Evolutionary conservation across 1,284 basidiomycete species (phyloP), one percentile per base, ranked within the genome.

Genomic region (Gymnopus androsaceus): DNA sequence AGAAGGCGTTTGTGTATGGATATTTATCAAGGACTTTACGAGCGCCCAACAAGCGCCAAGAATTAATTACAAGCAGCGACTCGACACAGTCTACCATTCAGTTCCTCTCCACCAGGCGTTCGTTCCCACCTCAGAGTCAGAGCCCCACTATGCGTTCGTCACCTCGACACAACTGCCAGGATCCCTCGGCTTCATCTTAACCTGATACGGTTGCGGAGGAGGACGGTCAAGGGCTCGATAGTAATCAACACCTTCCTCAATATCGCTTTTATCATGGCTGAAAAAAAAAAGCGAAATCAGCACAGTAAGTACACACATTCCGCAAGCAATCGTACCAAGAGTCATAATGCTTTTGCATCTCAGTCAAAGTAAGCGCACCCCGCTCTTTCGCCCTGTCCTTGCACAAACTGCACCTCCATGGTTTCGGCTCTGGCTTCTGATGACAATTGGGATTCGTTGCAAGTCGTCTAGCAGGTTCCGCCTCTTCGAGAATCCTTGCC

Each of bases 391-490:
- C 17, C 17, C 54, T 62, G 38, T 70, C 64, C 11, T 61, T 57
- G 47, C 71, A 73, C 33, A 47, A 44, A 1, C 63, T 64, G 37
- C 72, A 73, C 25, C 64, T 62, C 70, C 70, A 73, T 17, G 50
- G 36, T 30, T 30, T 38, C 63, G 58, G 33, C 52, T 59, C 17
- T 21, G 28, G 44, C 15, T 33, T 25, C 31, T 19, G 44, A 25
- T 14, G 44, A 27, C 11, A n/a, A n/a, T 46, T 46, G 14, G 49
- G 5, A 45, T 2, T 27, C 27, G 0, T 41, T n/a, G 41, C 25
- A 7, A 14, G 9, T 27, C 23, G 41, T 31, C 54, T 59, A n/a
- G 33, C 52, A 21, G 36, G 50, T 51, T 64, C 64, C 33, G 52
- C 53, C 27, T 19, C 15, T 33, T 67, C 64, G 4, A 67, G 60